Percentiles rank a stretch among this genome's conserved stretches.
Evolutionary conservation across 371 early-diverging fungal species (phyloP).

Genomic region (Paraphysoderma sedebokerense): DNA sequence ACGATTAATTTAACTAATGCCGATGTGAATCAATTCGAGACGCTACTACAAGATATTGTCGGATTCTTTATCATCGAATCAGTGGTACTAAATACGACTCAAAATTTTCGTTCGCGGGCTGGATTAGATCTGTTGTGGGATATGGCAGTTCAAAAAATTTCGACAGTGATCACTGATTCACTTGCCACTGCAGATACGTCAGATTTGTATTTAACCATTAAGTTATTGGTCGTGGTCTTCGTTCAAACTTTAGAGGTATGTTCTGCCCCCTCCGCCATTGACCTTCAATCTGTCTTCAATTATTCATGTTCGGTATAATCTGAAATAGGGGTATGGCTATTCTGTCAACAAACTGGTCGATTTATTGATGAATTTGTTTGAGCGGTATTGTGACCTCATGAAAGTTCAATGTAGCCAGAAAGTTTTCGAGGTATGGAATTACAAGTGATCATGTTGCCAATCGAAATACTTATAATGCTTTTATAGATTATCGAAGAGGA

Average conservation of each 20-base stretch:
- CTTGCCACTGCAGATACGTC: conserved; percentile 60
- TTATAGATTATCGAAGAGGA: conserved; percentile 57
- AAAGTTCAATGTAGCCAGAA: conserved; percentile 47
- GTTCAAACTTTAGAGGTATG: conserved; percentile 75
- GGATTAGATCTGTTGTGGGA: conserved; percentile 87
- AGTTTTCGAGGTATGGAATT: conserved; percentile 37
- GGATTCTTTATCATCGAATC: conserved; percentile 94
- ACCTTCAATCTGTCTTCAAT: background rate
- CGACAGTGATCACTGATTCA: conserved; percentile 54
- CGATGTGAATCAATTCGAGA: conserved; percentile 46
- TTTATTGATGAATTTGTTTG: conserved; percentile 54
- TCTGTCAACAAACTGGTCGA: conserved; percentile 46
- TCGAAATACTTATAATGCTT: background rate
- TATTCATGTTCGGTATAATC: background rate
- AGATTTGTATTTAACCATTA: conserved; percentile 56
- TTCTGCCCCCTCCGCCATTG: background rate
- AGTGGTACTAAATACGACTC: conserved; percentile 69
- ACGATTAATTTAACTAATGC: conserved; percentile 41
- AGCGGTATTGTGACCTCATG: conserved; percentile 59
- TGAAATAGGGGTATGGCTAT: conserved; percentile 45
- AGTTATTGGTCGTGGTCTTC: conserved; percentile 53
- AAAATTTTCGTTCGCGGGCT: conserved; percentile 71
- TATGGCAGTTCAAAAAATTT: conserved; percentile 55
- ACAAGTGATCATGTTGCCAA: background rate
- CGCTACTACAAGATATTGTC: conserved; percentile 66